Percentiles rank a stretch among this genome's conserved stretches.
Conservation (phyloP, 2,329 filamentous ascomycete genomes). For the Fusarium humuli region DNA sequence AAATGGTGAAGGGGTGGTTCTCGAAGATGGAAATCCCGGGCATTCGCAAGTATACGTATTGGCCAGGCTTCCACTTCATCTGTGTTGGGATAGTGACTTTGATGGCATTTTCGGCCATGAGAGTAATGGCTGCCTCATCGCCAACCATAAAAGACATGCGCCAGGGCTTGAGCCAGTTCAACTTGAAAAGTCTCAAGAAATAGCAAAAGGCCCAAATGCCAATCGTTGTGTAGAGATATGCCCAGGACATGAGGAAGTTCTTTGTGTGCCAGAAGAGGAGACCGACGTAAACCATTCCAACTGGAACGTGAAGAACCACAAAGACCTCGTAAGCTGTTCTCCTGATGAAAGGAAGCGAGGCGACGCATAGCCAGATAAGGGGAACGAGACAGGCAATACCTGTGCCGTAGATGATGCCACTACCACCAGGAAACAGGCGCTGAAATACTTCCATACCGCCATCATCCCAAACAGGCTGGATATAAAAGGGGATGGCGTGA, state of each 20-base stretch:
- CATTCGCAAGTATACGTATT: constrained; percentile 95
- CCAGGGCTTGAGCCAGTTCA: constrained; percentile 90
- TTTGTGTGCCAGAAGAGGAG: constrained; percentile 96
- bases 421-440: constrained; percentile 72
- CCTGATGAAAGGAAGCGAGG: constrained; percentile 83
- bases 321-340: constrained; percentile 87
- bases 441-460: constrained; percentile 77
- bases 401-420: constrained; percentile 83
- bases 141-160: constrained; percentile 85
- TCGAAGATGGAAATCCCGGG: constrained; percentile 90
- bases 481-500: constrained; percentile 89
- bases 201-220: constrained; percentile 84
- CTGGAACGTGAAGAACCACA: constrained; percentile 82
- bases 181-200: constrained; percentile 78
- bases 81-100: constrained; percentile 95
- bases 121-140: constrained; percentile 88
- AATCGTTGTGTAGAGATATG: constrained; percentile 84
- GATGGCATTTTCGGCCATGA: constrained; percentile 93
- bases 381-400: constrained; percentile 86
- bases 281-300: constrained; percentile 81
- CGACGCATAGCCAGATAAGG: constrained; percentile 83
- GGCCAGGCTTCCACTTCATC: constrained; percentile 91
- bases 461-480: constrained; percentile 88
- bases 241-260: constrained; percentile 91
- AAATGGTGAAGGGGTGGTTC: constrained; percentile 95